Base-by-base conservation (phyloP, 2,329 filamentous ascomycete species). In the Trichoderma atroviride region DNA sequence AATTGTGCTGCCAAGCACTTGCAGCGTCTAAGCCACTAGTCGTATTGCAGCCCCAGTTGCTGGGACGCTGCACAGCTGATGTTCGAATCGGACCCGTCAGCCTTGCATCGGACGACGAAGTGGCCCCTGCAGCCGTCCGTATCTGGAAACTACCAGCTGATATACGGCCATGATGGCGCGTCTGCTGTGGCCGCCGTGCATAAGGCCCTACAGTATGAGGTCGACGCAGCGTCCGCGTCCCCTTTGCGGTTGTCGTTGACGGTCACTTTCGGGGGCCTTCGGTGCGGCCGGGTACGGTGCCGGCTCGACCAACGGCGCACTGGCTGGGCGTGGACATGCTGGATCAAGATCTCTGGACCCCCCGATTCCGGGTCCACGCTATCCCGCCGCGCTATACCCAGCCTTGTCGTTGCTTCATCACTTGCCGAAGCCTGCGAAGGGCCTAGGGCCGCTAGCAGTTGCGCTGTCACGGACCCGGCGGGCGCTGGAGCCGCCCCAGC, bases 11-110 rank as follows among this genome's bases (percentile, higher is more conserved):
- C 37, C 37, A 40, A 40, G 43, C 43, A 47, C 37, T 47, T 47
- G 43, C 43, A 66, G 55, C 47, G 53, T 58, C 53, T 57, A 58
- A 50, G 63, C 63, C 63, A 66, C 63, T 50, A 50, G 40, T 27
- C 43, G 19, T n/a, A 10, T 19, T 22, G n/a, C 37, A 40, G 37
- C 37, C 37, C 37, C 37, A 40, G 37, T 40, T 40, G 16, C 37
- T 40, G 37, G 37, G 37, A 40, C 37, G 37, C 19, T 40, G 37
- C 37, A 40, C 37, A 40, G 37, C 37, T 40, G 37, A 40, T 40
- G 37, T 40, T 40, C 16, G 37, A 40, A 40, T 22, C 13, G 57
- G 33, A 35, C 47, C 47, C 24, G 53, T 66, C 63, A 66, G 63
- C 63, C 63, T 65, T 56, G 61, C 61, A 64, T 37, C 29, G 31